These are phyloP conservation scores for Vachellia pachyceras DNA, from an alignment of 306 rosid genomes.

Conservation along the genomic window DNA sequence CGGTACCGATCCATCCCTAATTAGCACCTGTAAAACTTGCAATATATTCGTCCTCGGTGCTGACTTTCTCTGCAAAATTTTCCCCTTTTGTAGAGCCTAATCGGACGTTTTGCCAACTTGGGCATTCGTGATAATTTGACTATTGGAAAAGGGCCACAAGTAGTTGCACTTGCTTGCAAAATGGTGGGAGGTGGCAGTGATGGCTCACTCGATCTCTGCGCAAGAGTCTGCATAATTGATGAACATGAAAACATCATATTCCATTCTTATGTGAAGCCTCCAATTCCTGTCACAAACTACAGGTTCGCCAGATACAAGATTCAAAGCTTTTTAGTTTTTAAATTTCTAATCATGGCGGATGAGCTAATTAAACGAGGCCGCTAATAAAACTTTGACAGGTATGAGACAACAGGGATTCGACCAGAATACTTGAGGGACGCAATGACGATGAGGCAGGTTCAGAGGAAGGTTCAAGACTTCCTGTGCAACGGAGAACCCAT, in stretches of 20 bases:
- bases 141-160: conserved; percentile 59
- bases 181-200: conserved; percentile 97
- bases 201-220: conserved; percentile 86
- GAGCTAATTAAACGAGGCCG: background rate
- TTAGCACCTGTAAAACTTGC: background rate
- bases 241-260: conserved; percentile 80
- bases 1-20: conserved; percentile 46
- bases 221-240: conserved; percentile 82
- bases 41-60: background rate
- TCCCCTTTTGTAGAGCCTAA: conserved; percentile 53
- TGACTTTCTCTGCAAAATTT: background rate
- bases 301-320: conserved; percentile 46
- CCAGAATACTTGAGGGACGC: conserved; percentile 89
- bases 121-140: conserved; percentile 74
- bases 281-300: conserved; percentile 74
- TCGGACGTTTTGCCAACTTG: conserved; percentile 69
- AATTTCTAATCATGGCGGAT: background rate
- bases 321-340: background rate
- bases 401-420: conserved; percentile 87
- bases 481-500: conserved; percentile 87
- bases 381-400: conserved; percentile 50
- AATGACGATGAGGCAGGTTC: conserved; percentile 71
- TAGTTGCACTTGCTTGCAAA: conserved; percentile 89
- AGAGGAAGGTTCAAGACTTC: conserved; percentile 83
- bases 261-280: conserved; percentile 81